A percentile compares a stretch with the other conserved stretches of the same genome.
Evolutionary conservation across 228 moss, liverwort and hornwort species (phyloP).

Genomic region (Sphagnum magellanicum): DNA sequence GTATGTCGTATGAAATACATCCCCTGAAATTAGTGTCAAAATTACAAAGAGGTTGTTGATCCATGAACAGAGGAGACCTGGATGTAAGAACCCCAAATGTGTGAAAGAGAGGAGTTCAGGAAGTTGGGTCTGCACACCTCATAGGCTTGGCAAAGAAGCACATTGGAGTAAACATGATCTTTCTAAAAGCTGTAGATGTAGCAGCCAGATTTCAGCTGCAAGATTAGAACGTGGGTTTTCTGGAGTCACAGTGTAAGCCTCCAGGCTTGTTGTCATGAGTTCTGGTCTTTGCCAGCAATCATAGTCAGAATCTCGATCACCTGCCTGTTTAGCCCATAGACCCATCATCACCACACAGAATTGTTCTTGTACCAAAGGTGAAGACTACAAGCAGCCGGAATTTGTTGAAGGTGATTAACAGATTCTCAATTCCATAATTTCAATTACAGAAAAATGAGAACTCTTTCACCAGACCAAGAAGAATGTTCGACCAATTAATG

Average conservation of each 20-base stretch:
- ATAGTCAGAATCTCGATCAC: conserved; percentile 10
- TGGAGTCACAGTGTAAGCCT: conserved; percentile 28
- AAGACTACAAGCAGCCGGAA: too few species aligned
- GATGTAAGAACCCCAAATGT: background rate
- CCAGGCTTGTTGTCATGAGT: conserved; percentile 39
- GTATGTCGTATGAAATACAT: too few species aligned
- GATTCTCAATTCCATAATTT: too few species aligned
- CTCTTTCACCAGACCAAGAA: too few species aligned
- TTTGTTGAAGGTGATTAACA: too few species aligned
- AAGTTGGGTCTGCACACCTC: conserved; percentile 10
- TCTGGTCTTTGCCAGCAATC: conserved; percentile 51
- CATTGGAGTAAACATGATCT: conserved; percentile 6
- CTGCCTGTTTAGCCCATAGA: background rate
- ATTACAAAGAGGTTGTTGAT: too few species aligned
- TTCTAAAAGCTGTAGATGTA: conserved; percentile 26
- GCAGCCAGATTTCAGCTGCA: conserved; percentile 41
- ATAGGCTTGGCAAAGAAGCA: conserved; percentile 13
- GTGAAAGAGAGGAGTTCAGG: background rate
- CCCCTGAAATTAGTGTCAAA: too few species aligned
- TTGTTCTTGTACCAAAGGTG: too few species aligned
- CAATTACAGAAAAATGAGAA: too few species aligned
- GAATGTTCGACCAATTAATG: too few species aligned
- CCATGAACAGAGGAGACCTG: too few species aligned
- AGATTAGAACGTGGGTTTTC: conserved; percentile 34
- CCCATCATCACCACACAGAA: background rate